A percentile compares a stretch with the other conserved stretches of the same genome.
These are phyloP conservation scores for Erigeron philadelphicus DNA, from an alignment of 140 eudicot species.

Conservation along the genomic window DNA sequence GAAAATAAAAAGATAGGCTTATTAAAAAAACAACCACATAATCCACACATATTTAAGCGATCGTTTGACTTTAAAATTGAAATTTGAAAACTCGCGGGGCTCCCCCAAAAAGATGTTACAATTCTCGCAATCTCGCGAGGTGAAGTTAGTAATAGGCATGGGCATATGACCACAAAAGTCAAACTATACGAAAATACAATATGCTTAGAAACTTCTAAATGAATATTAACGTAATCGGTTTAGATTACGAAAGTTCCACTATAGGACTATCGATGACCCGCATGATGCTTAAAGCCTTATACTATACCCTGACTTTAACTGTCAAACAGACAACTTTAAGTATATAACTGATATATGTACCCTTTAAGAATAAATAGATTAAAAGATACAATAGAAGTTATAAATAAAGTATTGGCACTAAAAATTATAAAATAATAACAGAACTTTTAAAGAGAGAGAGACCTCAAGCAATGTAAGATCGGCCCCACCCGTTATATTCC, in stretches of 20 bases:
- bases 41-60: no score
- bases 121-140: not conserved
- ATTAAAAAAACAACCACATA: no score
- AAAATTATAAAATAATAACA: not conserved
- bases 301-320: constrained; percentile 8
- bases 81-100: not conserved
- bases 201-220: not conserved
- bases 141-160: not conserved
- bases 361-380: constrained; percentile 1
- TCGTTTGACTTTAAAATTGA: not conserved
- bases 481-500: constrained; percentile 88
- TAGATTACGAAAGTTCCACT: not conserved
- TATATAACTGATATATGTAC: not conserved
- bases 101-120: not conserved
- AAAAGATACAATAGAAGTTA: not conserved
- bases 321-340: not conserved
- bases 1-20: no score
- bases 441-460: constrained; percentile 15
- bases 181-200: not conserved
- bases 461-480: constrained; percentile 88
- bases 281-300: not conserved
- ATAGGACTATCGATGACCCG: not conserved
- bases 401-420: not conserved
- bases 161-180: not conserved
- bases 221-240: not conserved